Evolutionary conservation across 345 rosid species (phyloP).

Genomic region (Stellera chamaejasme): DNA sequence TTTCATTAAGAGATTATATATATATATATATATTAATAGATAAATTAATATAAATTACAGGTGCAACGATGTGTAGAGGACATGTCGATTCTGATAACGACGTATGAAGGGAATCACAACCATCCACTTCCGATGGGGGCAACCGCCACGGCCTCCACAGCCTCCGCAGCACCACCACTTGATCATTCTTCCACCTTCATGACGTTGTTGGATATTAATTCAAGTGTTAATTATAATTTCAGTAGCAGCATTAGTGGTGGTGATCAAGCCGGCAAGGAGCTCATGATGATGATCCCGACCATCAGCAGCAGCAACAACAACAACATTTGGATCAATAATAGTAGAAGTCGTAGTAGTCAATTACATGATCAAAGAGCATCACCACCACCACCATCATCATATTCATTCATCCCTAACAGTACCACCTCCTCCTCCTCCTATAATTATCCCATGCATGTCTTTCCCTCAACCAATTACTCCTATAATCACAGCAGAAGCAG

Average conservation of each 20-base stretch:
- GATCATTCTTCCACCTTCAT: constrained; percentile 27
- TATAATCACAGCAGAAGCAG: neutral
- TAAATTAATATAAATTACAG: constrained; percentile 16
- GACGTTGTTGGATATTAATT: constrained; percentile 35
- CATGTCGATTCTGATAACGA: constrained; percentile 68
- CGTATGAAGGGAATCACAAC: constrained; percentile 74
- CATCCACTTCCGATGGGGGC: constrained; percentile 71
- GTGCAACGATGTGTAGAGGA: constrained; percentile 78
- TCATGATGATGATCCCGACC: neutral
- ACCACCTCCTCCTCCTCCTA: constrained; percentile 9
- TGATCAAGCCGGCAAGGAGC: too few species aligned
- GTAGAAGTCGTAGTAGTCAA: too few species aligned
- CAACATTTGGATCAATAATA: too few species aligned
- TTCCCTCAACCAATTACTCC: constrained; percentile 19
- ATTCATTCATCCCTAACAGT: neutral
- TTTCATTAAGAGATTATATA: too few species aligned
- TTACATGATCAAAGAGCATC: too few species aligned
- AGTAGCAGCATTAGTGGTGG: too few species aligned
- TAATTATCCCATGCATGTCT: constrained; percentile 8
- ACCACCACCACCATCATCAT: too few species aligned
- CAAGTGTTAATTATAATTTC: constrained; percentile 22
- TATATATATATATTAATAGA: too few species aligned
- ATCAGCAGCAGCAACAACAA: neutral
- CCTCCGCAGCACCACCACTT: constrained; percentile 43
- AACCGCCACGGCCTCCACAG: constrained; percentile 74